Evolutionary conservation across 2,329 filamentous ascomycete species (phyloP), one percentile per base, ranked within the genome.

Genomic region (Fusarium vanettenii): DNA sequence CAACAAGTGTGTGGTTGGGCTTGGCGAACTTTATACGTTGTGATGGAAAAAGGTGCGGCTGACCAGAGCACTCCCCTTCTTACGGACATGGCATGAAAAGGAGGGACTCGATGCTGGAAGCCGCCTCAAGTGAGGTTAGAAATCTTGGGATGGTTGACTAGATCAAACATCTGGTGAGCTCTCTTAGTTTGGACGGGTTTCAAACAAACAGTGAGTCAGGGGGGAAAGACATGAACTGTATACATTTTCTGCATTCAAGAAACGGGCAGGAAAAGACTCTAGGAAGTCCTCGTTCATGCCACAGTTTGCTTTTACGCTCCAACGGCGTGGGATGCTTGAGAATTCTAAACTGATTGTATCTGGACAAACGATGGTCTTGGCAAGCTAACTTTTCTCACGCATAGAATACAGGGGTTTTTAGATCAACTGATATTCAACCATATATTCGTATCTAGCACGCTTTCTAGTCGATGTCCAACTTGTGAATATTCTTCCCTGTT

Each of bases 371-470:
- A 50, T 27, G 16, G 45, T 11, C 45, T 50, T 29, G 45, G 45
- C 45, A 50, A n/a, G 18, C 25, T 50, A 50, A 29, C 16, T 50
- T 50, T n/a, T n/a, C 10, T 29, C 25, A 16, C 5, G 45, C 5
- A 50, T 50, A 50, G 45, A 50, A 50, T 50, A 56, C 29, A 56
- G n/a, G 27, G 27, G 2, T 25, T 56, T 55, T 31, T 37, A 66
- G 57, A 62, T 63, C 41, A 35, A 35, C 59, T 62, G 33, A 67
- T 41, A 48, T 41, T 25, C 33, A 67, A 52, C 52, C 22, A 59
- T n/a, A 6, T 14, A 20, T 5, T 33, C 2, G 7, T 45, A 14
- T 27, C 16, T 35, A 27, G 7, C 16, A 20, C 2, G 3, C 13
- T 41, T 48, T 25, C 43, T 27, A 6, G 8, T 4, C 20, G 22